A percentile compares a stretch with the other conserved stretches of the same genome.
Conservation (phyloP, 139 green algal species). For the Chlamydomonas incerta region DNA sequence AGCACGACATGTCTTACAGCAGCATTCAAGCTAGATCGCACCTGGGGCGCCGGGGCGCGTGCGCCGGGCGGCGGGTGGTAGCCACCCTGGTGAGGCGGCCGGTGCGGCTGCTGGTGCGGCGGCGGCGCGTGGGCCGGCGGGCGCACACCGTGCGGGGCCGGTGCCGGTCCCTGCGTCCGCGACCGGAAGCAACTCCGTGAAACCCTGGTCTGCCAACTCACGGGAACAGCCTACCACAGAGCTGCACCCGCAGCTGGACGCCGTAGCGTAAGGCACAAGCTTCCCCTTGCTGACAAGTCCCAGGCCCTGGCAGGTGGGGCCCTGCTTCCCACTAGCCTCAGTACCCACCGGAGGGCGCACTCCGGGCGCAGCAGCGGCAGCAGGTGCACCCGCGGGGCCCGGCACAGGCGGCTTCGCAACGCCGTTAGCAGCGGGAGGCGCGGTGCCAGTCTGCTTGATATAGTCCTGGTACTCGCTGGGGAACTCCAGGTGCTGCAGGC, state of each 20-base stretch:
- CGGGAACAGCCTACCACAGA: no score
- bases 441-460: not conserved
- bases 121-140: not conserved
- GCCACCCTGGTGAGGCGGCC: not conserved
- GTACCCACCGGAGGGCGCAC: no score
- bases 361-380: not conserved
- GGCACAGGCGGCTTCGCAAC: not conserved
- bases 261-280: no score
- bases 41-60: not conserved
- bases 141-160: not conserved
- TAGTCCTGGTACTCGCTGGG: conserved; percentile 51
- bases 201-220: no score
- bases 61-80: not conserved
- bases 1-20: no score
- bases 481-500: conserved; percentile 58
- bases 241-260: no score
- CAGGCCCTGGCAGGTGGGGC: not conserved
- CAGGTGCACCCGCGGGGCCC: not conserved
- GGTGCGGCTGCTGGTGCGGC: not conserved
- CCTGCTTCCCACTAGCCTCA: no score
- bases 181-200: no score
- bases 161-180: no score
- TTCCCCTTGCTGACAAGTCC: no score
- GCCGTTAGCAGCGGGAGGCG: not conserved
- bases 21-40: no score